Evolutionary conservation across 257 asterid species (phyloP), one percentile per base, ranked within the genome.

Genomic region (Solanum chiquidenum): DNA sequence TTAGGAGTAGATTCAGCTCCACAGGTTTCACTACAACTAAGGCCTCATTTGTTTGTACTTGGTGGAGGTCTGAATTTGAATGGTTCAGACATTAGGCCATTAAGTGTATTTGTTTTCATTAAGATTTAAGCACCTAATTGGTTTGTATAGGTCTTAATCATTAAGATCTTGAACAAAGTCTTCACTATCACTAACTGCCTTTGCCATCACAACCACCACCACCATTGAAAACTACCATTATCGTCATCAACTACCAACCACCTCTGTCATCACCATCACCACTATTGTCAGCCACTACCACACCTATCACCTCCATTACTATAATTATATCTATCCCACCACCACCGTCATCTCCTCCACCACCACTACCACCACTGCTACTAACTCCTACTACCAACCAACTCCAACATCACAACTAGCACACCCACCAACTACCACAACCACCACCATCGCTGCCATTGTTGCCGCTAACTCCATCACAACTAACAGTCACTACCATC

Each of bases 1-100:
- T 92, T 91, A 1, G 96, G 93, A 9, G 96, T 93, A 71, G 93
- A 94, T 91, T 92, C 96, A 84, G 93, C 95, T n/a, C 95, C 95
- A 75, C 86, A 91, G 96, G 96, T 93, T 84, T 20, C 86, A 85
- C 83, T 74, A 23, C 74, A 68, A 23, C 34, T n/a, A 68, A 64
- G 25, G 34, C 33, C 72, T 12, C 72, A 5, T 64, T 64, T 0
- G 14, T 62, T 62, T 23, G 71, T n/a, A 62, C 71, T 62, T n/a
- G 71, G 14, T 62, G 31, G 69, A 23, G 69, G 7, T 62, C 31
- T 9, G 29, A 62, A 62, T 9, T 0, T 23, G 0, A 23, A 62
- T 62, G 71, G 71, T 62, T 62, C 31, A 62, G 7, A 62, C 14
- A 23, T n/a, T 62, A 55, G 9, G 69, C 69, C 69, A 60, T 60